A percentile compares a stretch with the other conserved stretches of the same genome.
phyloP scores from a whole-genome alignment of 768 basidiomycete species.

The Filobasidium floriforme region DNA sequence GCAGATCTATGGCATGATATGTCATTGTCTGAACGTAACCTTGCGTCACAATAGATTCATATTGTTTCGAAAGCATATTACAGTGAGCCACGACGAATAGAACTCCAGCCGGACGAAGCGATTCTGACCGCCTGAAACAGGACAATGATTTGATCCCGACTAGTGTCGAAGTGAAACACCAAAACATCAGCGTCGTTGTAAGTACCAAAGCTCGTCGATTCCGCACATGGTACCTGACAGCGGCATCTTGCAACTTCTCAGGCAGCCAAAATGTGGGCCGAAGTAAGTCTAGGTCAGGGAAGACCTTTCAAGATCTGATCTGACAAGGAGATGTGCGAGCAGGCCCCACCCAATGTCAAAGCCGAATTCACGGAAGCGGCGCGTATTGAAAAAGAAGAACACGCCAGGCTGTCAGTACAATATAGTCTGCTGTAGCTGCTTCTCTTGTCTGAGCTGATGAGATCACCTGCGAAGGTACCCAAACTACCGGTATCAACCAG shows the following conservation, averaged over 20 bases:
- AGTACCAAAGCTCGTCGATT: conserved; percentile 12
- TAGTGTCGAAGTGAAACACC: conserved; percentile 44
- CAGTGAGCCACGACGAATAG: conserved; percentile 23
- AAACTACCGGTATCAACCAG: conserved; percentile 43
- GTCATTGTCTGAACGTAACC: background rate
- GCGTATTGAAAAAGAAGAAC: conserved; percentile 44
- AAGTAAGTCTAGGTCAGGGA: conserved; percentile 15
- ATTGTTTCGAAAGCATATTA: conserved; percentile 45
- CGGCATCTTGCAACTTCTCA: background rate
- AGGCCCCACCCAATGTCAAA: conserved; percentile 40
- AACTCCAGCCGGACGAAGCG: background rate
- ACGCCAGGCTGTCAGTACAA: conserved; percentile 25
- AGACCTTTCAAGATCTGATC: background rate
- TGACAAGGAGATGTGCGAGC: background rate
- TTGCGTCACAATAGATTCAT: conserved; percentile 31
- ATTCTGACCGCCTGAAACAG: background rate
- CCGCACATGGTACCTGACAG: background rate
- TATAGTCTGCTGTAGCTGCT: background rate
- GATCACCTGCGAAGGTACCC: conserved; percentile 33
- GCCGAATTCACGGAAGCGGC: conserved; percentile 42
- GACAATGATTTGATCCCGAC: conserved; percentile 44
- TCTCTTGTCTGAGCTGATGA: background rate
- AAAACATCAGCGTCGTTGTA: conserved; percentile 45
- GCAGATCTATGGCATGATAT: background rate
- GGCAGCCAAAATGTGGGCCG: conserved; percentile 45